Evolutionary conservation across 2,329 filamentous ascomycete genomes (phyloP).

Genomic region (Pseudocercospora cruenta): DNA sequence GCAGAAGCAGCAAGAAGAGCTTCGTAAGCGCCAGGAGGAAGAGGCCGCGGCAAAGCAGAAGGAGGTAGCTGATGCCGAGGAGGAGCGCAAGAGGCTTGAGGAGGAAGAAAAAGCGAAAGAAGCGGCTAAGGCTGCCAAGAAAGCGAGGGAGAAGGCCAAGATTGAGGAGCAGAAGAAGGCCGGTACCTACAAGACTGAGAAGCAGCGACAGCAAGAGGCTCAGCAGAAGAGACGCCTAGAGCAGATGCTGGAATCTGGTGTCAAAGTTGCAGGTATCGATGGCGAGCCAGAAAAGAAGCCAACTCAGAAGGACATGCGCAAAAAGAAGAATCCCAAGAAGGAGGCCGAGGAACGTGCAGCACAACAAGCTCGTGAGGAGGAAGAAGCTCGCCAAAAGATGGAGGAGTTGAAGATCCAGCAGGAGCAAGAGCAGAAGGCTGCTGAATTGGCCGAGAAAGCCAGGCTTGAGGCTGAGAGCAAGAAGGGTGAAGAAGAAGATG

Average conservation of each 20-base stretch:
- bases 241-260: conserved; percentile 80
- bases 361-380: conserved; percentile 42
- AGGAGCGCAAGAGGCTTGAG: conserved; percentile 67
- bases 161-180: conserved; percentile 87
- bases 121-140: conserved; percentile 75
- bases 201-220: conserved; percentile 80
- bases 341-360: conserved; percentile 56
- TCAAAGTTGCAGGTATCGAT: conserved; percentile 63
- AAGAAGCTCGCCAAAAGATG: conserved; percentile 60
- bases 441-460: conserved; percentile 73
- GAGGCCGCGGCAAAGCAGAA: conserved; percentile 61
- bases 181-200: conserved; percentile 84
- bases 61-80: conserved; percentile 68
- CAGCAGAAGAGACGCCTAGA: conserved; percentile 78
- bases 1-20: conserved; percentile 81
- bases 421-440: conserved; percentile 75
- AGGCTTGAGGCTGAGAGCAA: conserved; percentile 69
- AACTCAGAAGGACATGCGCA: conserved; percentile 70
- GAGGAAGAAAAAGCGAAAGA: conserved; percentile 72
- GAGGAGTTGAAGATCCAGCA: conserved; percentile 56
- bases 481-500: conserved; percentile 66
- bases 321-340: conserved; percentile 72
- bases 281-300: conserved; percentile 79
- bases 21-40: conserved; percentile 69
- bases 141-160: conserved; percentile 83